Percentiles rank a stretch among this genome's conserved stretches.
Conservation (phyloP, 2,329 filamentous ascomycete genomes). For the Teratosphaeria gauchensis region DNA sequence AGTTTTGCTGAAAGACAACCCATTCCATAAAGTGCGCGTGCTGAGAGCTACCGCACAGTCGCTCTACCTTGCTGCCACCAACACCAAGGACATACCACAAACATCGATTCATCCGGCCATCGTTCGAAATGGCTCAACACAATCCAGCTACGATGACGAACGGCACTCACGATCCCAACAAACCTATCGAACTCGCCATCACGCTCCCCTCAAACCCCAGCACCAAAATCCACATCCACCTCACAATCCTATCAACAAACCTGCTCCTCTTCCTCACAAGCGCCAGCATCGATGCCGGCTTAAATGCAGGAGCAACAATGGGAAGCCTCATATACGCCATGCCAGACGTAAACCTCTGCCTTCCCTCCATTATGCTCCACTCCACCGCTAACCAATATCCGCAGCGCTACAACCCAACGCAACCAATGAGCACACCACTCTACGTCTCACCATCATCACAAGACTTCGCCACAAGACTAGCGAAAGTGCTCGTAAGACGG, state of each 20-base stretch:
- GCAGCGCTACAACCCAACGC: constrained; percentile 31
- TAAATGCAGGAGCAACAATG: constrained; percentile 42
- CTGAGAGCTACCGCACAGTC: too few relatives aligned
- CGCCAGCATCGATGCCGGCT: constrained; percentile 35
- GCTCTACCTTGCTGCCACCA: background rate
- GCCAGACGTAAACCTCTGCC: constrained; percentile 57
- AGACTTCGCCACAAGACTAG: constrained; percentile 78
- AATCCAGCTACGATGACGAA: constrained; percentile 10
- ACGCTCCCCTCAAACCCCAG: constrained; percentile 47
- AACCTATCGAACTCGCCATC: constrained; percentile 47
- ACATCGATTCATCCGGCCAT: background rate
- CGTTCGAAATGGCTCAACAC: background rate
- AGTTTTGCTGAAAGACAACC: background rate
- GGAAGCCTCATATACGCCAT: constrained; percentile 92
- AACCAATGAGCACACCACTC: constrained; percentile 68
- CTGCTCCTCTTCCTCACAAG: constrained; percentile 49
- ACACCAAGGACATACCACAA: too few relatives aligned
- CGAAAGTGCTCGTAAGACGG: constrained; percentile 70
- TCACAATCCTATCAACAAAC: constrained; percentile 45
- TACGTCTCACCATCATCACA: constrained; percentile 66
- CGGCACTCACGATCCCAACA: constrained; percentile 17
- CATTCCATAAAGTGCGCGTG: too few relatives aligned
- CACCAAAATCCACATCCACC: constrained; percentile 49
- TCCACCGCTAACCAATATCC: background rate
- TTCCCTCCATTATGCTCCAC: background rate